phyloP scores from a whole-genome alignment of 2,329 filamentous ascomycete genomes.

The Fusarium sp. region DNA sequence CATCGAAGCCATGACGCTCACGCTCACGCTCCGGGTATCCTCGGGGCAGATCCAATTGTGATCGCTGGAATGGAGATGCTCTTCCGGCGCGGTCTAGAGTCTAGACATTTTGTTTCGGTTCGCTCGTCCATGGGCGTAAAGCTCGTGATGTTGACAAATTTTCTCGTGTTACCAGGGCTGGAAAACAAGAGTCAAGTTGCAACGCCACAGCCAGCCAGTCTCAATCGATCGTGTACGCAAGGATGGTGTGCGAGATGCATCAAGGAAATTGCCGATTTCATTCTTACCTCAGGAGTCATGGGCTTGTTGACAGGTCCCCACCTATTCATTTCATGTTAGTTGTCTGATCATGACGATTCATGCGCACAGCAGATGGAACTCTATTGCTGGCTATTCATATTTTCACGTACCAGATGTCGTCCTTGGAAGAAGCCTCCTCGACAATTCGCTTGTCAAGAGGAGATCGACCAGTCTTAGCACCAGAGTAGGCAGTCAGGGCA shows the following conservation, averaged over 20 bases:
- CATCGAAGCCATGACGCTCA: constrained; percentile 39
- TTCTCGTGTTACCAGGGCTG: constrained; percentile 7
- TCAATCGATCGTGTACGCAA: not conserved
- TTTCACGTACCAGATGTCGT: constrained; percentile 80
- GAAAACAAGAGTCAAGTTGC: constrained; percentile 14
- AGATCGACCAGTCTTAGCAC: constrained; percentile 96
- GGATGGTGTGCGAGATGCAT: constrained; percentile 3
- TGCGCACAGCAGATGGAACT: constrained; percentile 18
- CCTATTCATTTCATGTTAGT: constrained; percentile 53
- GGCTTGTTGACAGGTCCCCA: constrained; percentile 99
- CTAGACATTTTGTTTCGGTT: constrained; percentile 16
- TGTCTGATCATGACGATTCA: constrained; percentile 32
- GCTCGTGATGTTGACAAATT: constrained; percentile 33
- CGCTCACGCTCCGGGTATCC: constrained; percentile 41
- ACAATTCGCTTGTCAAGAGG: constrained; percentile 98
- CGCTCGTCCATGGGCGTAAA: constrained; percentile 6
- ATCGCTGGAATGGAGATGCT: constrained; percentile 39
- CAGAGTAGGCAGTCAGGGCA: constrained; percentile 96
- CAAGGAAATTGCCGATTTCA: constrained; percentile 17
- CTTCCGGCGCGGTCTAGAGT: constrained; percentile 15
- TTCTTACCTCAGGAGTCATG: constrained; percentile 89
- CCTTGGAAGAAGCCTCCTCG: constrained; percentile 87
- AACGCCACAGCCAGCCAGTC: constrained; percentile 7
- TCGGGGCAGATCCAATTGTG: constrained; percentile 41
- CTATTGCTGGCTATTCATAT: constrained; percentile 17